These are phyloP conservation scores for Hansenula lynferdii DNA, from an alignment of 1,139 yeast species.

Conservation along the genomic window DNA sequence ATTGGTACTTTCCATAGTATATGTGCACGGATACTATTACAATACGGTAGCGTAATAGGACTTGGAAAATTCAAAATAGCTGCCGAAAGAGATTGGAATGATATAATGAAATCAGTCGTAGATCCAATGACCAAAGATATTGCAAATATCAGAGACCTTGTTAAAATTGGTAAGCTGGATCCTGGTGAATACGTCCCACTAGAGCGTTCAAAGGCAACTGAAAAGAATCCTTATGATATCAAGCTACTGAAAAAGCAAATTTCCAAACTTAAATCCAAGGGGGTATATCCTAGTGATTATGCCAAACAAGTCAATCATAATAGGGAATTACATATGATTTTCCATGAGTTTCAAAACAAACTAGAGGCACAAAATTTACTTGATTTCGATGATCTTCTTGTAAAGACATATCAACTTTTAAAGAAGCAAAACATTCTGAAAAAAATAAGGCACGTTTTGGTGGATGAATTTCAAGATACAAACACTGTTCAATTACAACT, in stretches of 20 bases:
- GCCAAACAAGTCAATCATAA: conserved; percentile 23
- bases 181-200: conserved; percentile 10
- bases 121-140: conserved; percentile 29
- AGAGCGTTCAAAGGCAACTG: conserved; percentile 6
- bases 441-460: conserved; percentile 63
- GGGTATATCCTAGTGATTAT: conserved; percentile 36
- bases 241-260: conserved; percentile 40
- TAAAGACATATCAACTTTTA: conserved; percentile 50
- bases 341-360: conserved; percentile 46
- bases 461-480: conserved; percentile 96
- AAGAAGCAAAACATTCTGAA: conserved; percentile 41
- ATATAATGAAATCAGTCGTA: conserved; percentile 41
- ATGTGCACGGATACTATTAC: conserved; percentile 55
- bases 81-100: conserved; percentile 58
- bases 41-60: conserved; percentile 51
- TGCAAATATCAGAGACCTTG: conserved; percentile 23
- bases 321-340: conserved; percentile 33
- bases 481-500: conserved; percentile 70
- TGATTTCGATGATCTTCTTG: conserved; percentile 83
- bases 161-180: conserved; percentile 17
- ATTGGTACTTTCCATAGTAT: conserved; percentile 89
- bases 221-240: conserved; percentile 10
- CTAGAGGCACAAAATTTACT: conserved; percentile 37
- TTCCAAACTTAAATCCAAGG: conserved; percentile 49
- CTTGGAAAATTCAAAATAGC: conserved; percentile 52